Evolutionary conservation across 441 rosid species (phyloP).

Genomic region (Raphanus hybrid): DNA sequence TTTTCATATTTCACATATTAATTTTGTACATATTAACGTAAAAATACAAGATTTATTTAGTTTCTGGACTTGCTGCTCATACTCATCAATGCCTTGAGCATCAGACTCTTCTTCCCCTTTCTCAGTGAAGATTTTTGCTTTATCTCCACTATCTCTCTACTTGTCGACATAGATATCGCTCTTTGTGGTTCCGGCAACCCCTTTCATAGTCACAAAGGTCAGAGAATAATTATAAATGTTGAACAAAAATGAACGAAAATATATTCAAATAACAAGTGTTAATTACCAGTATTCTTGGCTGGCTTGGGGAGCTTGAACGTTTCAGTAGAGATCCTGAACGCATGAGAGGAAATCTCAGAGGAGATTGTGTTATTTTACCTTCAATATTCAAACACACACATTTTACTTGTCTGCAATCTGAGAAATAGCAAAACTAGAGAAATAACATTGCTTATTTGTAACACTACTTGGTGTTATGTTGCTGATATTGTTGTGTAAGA

Average conservation of each 20-base stretch:
- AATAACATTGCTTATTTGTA: background rate
- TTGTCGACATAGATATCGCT: slow-evolving; percentile 51
- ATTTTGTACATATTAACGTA: slow-evolving; percentile 2
- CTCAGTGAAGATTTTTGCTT: slow-evolving; percentile 50
- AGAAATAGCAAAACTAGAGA: background rate
- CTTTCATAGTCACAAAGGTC: slow-evolving; percentile 11
- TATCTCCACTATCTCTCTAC: slow-evolving; percentile 50
- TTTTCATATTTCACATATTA: background rate
- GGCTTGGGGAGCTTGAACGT: slow-evolving; percentile 65
- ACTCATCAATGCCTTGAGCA: slow-evolving; percentile 76
- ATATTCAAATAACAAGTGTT: too few relatives aligned
- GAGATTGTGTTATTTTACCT: slow-evolving; percentile 64
- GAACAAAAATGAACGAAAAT: background rate
- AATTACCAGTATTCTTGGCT: slow-evolving; percentile 46
- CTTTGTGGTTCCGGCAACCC: slow-evolving; percentile 53
- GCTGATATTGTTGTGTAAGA: slow-evolving; percentile 37
- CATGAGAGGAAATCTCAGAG: slow-evolving; percentile 52
- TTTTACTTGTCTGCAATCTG: background rate
- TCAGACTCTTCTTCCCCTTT: slow-evolving; percentile 38
- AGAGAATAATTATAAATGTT: slow-evolving; percentile 34
- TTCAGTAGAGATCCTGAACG: slow-evolving; percentile 57
- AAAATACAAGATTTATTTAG: slow-evolving; percentile 6
- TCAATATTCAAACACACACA: slow-evolving; percentile 11
- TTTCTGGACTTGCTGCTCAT: slow-evolving; percentile 61
- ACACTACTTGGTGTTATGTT: slow-evolving; percentile 47